Evolutionary conservation across 2,329 filamentous ascomycete genomes (phyloP).

Genomic region (Stagonosporopsis rhizophila): DNA sequence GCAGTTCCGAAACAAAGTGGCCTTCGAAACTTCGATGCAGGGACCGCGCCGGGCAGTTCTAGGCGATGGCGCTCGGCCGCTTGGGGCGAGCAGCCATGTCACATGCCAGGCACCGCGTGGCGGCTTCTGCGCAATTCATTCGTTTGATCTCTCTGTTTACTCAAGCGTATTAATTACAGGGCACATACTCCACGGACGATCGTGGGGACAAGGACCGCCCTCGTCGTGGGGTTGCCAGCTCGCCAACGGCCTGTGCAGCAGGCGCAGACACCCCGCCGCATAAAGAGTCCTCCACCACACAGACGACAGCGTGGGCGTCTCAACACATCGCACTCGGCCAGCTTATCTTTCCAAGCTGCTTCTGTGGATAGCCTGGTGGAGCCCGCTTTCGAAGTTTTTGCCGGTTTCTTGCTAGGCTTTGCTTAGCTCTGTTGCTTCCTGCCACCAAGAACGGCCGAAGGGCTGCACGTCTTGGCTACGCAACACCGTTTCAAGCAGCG

Average conservation of each 20-base stretch:
- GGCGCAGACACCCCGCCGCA: neutral
- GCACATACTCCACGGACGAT: conserved; percentile 11
- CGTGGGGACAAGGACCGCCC: conserved; percentile 8
- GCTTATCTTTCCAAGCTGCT: conserved; percentile 14
- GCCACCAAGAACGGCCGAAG: conserved; percentile 17
- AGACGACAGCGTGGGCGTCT: conserved; percentile 11
- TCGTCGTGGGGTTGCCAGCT: conserved; percentile 15
- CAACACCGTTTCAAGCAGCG: conserved; percentile 31
- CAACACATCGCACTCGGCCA: conserved; percentile 12
- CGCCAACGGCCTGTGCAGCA: conserved; percentile 11
- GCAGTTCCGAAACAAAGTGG: conserved; percentile 11
- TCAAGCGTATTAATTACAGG: conserved; percentile 7
- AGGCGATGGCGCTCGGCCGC: conserved; percentile 10
- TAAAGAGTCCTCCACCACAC: conserved; percentile 18
- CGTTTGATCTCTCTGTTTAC: conserved; percentile 12
- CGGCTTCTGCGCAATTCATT: conserved; percentile 14
- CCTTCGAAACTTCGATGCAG: conserved; percentile 16
- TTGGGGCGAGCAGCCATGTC: conserved; percentile 16
- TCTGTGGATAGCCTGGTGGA: conserved; percentile 16
- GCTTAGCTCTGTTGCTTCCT: conserved; percentile 19
- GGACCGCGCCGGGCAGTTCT: conserved; percentile 10
- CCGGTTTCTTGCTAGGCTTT: conserved; percentile 17
- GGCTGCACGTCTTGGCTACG: conserved; percentile 26
- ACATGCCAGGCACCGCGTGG: conserved; percentile 18
- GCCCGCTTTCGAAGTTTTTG: conserved; percentile 8